Conservation (phyloP, 148 eudicot species). For the Tetragonia tetragonoides region DNA sequence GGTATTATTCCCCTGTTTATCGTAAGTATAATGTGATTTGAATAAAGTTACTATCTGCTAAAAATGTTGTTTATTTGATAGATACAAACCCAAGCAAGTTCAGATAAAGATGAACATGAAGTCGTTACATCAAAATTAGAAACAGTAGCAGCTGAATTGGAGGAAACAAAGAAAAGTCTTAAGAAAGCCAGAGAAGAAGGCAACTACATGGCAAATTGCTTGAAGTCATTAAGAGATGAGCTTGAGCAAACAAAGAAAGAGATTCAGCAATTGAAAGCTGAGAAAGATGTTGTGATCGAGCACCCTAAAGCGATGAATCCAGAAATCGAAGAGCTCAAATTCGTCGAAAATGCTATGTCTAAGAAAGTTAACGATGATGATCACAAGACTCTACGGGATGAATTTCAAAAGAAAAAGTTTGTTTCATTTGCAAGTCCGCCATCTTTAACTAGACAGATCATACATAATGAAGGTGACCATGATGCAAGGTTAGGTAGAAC, state of each 20-base stretch:
- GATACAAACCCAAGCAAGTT: conserved; percentile 36
- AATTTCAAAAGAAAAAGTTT: conserved; percentile 42
- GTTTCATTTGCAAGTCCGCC: conserved; percentile 78
- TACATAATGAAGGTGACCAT: conserved; percentile 1
- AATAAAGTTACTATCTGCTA: neutral
- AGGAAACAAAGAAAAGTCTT: conserved; percentile 60
- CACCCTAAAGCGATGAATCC: conserved; percentile 29
- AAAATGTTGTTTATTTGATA: conserved; percentile 12
- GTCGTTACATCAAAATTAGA: conserved; percentile 20
- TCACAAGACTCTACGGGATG: conserved; percentile 5
- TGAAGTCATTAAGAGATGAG: conserved; percentile 50
- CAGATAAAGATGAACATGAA: conserved; percentile 21
- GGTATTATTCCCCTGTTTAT: too few species aligned
- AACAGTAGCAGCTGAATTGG: conserved; percentile 45
- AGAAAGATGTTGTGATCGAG: conserved; percentile 11
- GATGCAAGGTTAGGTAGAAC: conserved; percentile 19
- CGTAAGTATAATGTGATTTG: neutral
- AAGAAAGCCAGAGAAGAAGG: conserved; percentile 54
- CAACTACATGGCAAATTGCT: conserved; percentile 41
- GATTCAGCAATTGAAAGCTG: conserved; percentile 44
- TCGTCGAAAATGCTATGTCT: conserved; percentile 29
- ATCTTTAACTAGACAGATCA: conserved; percentile 36
- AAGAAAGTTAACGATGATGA: neutral
- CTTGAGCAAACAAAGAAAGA: conserved; percentile 64
- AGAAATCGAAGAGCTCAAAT: conserved; percentile 77